Evolutionary conservation across 495 filamentous ascomycete genomes (phyloP).

Genomic region (Trichoderma virens): DNA sequence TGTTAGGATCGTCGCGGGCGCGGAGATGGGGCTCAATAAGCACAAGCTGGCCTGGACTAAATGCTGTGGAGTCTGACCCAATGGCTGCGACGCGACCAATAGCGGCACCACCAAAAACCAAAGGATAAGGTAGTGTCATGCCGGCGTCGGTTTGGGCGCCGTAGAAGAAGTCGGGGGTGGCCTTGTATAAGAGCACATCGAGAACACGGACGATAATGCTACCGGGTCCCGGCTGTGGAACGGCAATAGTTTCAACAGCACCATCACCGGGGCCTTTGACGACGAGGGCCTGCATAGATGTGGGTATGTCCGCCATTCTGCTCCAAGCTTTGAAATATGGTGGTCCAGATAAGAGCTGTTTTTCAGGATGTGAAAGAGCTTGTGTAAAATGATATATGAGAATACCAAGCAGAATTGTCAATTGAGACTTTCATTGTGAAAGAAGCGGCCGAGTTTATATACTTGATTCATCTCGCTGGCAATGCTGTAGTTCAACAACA

Average conservation of each 20-base stretch:
- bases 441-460: too few species aligned
- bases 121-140: slow-evolving; percentile 19
- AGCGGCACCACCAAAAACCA: slow-evolving; percentile 19
- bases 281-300: not conserved
- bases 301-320: not conserved
- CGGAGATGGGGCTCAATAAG: slow-evolving; percentile 34
- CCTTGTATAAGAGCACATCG: slow-evolving; percentile 20
- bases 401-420: too few species aligned
- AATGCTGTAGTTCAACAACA: too few species aligned
- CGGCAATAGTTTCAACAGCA: slow-evolving; percentile 1
- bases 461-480: too few species aligned
- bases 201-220: slow-evolving; percentile 31
- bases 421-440: too few species aligned
- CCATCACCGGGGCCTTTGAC: not conserved
- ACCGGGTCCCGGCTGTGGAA: slow-evolving; percentile 23
- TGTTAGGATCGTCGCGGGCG: slow-evolving; percentile 37
- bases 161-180: slow-evolving; percentile 21
- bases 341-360: too few species aligned
- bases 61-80: slow-evolving; percentile 37
- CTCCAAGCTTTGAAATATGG: too few species aligned
- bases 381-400: too few species aligned
- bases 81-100: slow-evolving; percentile 40
- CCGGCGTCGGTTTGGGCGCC: slow-evolving; percentile 17
- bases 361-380: too few species aligned
- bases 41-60: slow-evolving; percentile 39